Conservation (phyloP, 1,284 basidiomycete species). For the Boletellus sp. region DNA sequence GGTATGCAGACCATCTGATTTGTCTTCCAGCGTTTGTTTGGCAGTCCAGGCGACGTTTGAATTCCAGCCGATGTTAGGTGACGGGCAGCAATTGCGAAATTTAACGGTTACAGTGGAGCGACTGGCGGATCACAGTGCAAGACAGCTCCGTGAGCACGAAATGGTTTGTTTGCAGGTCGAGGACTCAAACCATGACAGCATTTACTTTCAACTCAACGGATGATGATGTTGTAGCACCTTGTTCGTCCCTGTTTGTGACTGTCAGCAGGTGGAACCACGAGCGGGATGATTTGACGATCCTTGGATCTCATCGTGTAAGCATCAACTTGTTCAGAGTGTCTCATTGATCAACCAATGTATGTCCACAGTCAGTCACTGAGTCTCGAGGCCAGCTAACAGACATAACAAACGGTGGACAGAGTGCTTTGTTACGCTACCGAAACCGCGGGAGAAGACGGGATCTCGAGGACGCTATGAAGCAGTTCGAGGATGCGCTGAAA, state of each 20-base stretch:
- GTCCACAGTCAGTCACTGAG: background rate
- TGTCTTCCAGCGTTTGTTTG: too few species aligned
- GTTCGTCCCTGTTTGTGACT: background rate
- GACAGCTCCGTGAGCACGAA: background rate
- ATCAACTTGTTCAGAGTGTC: background rate
- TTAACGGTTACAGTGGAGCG: background rate
- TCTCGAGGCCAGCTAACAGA: background rate
- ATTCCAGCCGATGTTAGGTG: too few species aligned
- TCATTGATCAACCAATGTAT: background rate
- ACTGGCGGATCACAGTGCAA: background rate
- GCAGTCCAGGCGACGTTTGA: too few species aligned
- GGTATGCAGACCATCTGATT: too few species aligned
- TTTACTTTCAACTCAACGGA: background rate
- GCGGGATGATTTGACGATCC: too few species aligned
- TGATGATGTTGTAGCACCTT: background rate
- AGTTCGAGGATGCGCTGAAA: conserved; percentile 4
- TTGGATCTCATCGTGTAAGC: background rate
- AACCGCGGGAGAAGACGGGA: background rate
- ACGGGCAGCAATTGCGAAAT: too few species aligned
- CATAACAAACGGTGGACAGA: background rate
- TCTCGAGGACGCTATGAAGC: conserved; percentile 1
- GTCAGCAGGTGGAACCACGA: background rate
- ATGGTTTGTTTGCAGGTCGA: background rate
- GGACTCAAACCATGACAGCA: background rate
- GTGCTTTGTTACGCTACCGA: background rate